A percentile compares a stretch with the other conserved stretches of the same genome.
Evolutionary conservation across 31 red algal species (phyloP).

Genomic region (Odonthalia washingtoniensis): DNA sequence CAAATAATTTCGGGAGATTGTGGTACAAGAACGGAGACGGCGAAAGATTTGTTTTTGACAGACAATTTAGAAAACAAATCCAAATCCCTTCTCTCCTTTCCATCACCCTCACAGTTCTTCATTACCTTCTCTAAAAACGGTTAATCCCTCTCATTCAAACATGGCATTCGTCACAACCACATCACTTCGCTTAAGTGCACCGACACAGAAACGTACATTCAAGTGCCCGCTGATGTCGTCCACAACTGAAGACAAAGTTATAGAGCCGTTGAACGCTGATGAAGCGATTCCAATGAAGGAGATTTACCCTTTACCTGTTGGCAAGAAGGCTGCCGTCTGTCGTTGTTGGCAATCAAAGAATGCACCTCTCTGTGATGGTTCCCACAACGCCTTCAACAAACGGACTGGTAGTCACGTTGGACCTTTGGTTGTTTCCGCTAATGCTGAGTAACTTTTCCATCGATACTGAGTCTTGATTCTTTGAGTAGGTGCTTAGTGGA

Average conservation of each 20-base stretch:
- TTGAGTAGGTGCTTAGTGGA: too few species aligned
- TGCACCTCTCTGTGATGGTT: slow-evolving; percentile 73
- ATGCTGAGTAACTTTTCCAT: too few species aligned
- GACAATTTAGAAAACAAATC: too few species aligned
- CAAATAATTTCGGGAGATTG: too few species aligned
- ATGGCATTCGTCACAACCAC: slow-evolving; percentile 53
- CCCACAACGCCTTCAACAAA: slow-evolving; percentile 81
- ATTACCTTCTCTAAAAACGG: too few species aligned
- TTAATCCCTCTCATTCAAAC: too few species aligned
- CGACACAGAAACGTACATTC: background rate
- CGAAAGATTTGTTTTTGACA: too few species aligned
- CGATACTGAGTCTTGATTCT: too few species aligned
- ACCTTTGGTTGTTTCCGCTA: slow-evolving; percentile 64
- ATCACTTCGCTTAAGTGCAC: slow-evolving; percentile 10
- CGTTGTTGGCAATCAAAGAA: slow-evolving; percentile 86
- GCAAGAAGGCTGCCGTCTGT: slow-evolving; percentile 60
- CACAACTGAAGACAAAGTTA: background rate
- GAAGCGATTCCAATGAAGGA: slow-evolving; percentile 53
- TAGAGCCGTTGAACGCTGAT: slow-evolving; percentile 44
- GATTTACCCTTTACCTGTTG: slow-evolving; percentile 36
- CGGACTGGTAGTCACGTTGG: slow-evolving; percentile 72
- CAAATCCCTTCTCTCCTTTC: too few species aligned
- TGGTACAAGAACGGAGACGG: too few species aligned
- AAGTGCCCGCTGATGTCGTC: background rate
- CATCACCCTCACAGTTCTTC: too few species aligned